phyloP scores from a whole-genome alignment of 1,284 basidiomycete genomes.

The Sporisorium reilianum region DNA sequence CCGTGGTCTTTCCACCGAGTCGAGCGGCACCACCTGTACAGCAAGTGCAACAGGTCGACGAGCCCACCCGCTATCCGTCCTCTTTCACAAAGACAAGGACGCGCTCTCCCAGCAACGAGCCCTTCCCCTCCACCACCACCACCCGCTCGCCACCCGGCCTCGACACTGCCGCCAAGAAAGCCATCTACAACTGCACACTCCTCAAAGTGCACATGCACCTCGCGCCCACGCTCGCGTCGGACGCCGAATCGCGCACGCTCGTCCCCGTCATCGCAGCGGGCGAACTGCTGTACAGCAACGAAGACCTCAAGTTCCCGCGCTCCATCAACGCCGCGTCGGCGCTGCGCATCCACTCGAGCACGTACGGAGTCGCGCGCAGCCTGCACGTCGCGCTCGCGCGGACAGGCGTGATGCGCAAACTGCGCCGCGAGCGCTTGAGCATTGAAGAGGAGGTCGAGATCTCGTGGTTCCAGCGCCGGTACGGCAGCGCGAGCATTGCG shows the following conservation, averaged over 20 bases:
- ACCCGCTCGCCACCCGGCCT: conserved; percentile 30
- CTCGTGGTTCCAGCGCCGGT: conserved; percentile 56
- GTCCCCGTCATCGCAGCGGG: conserved; percentile 33
- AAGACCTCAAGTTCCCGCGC: conserved; percentile 54
- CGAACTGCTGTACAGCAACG: conserved; percentile 22
- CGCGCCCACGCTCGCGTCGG: conserved; percentile 23
- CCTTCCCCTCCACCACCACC: not conserved
- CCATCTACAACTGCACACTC: conserved; percentile 60
- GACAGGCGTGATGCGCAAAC: conserved; percentile 53
- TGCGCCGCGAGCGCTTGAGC: conserved; percentile 33
- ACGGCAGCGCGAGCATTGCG: conserved; percentile 50
- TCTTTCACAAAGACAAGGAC: conserved; percentile 31
- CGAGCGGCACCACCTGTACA: not conserved
- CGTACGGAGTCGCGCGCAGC: conserved; percentile 31
- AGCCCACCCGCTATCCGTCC: conserved; percentile 24
- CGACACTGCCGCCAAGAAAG: conserved; percentile 54
- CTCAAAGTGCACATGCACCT: conserved; percentile 63
- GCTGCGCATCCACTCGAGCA: conserved; percentile 42
- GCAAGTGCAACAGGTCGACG: not conserved
- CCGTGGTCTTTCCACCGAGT: not conserved
- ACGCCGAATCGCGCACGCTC: conserved; percentile 22
- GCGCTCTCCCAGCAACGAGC: conserved; percentile 20
- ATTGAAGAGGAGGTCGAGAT: conserved; percentile 60
- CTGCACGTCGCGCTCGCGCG: conserved; percentile 49
- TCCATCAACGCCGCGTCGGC: conserved; percentile 45